Evolutionary conservation across 2,329 filamentous ascomycete genomes (phyloP), one percentile per base, ranked within the genome.

Genomic region (Cladosporium sphaerospermum): DNA sequence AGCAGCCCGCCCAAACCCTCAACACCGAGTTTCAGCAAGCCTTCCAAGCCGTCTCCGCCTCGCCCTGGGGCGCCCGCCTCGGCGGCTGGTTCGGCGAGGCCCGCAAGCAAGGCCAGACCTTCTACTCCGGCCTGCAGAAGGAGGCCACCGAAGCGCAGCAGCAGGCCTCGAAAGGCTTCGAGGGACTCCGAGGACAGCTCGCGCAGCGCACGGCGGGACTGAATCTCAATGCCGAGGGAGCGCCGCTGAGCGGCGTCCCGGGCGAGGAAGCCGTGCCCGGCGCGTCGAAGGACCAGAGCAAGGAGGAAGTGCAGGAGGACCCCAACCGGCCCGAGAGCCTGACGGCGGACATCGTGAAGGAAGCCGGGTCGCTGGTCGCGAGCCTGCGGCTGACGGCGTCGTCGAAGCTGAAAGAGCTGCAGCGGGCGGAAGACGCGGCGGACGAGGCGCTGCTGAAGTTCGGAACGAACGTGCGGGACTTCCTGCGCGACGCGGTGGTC

Each of bases 361-460:
- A 80, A 60, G 79, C 78, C 6, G 78, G 81, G 52, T 74, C 83
- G 9, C 84, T 96, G 54, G 82, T 97, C 31, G 82, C 86, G 4
- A 82, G 87, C 42, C 82, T 97, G 67, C 59, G 67, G 16, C 54
- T 52, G 2, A 64, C 62, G 1, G 66, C 64, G 7, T 62, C 64
- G 1, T 59, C 61, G 10, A 82, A 89, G 45, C 75, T 97, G 55
- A 93, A 89, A 65, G 89, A 96, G 55, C 84, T 97, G 16, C 88
- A 96, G 66, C 83, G 83, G 62, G 93, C 92, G 10, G 93, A 99
- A 71, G 92, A 97, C 66, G 92, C 92, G 3, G 93, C 93, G 7
- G 93, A 99, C 68, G 93, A 97, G 70, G 93, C 93, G 0, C 81
- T 99, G 9, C 75, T 97, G 61, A 88, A 89, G 60, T 96, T 97